Percentiles rank a stretch among this genome's conserved stretches.
These are phyloP conservation scores for Pythium dissotocum DNA, from an alignment of 352 stramenopile species.

Conservation along the genomic window DNA sequence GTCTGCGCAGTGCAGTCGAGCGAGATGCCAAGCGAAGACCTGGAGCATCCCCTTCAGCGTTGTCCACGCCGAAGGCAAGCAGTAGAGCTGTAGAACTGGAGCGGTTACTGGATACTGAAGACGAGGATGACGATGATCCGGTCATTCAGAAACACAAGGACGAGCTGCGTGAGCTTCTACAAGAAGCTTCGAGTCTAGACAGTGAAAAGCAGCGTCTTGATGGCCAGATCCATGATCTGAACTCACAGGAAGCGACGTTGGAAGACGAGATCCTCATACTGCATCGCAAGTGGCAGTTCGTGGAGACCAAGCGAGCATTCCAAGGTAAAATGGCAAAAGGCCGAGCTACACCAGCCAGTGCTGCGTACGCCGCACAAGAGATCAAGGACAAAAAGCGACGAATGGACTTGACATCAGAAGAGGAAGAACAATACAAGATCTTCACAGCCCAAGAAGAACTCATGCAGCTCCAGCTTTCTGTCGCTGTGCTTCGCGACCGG, in stretches of 20 bases:
- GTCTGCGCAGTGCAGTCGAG: conserved; percentile 22
- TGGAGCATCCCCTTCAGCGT: neutral
- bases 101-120: conserved; percentile 12
- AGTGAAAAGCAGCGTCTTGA: conserved; percentile 37
- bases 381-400: conserved; percentile 42
- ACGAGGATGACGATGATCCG: conserved; percentile 12
- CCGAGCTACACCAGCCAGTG: neutral
- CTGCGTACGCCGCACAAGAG: conserved; percentile 27
- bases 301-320: conserved; percentile 52
- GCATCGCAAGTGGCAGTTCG: conserved; percentile 43
- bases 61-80: neutral
- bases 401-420: conserved; percentile 48
- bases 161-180: conserved; percentile 43
- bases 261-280: conserved; percentile 37
- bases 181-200: conserved; percentile 37
- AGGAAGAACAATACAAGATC: conserved; percentile 59
- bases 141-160: conserved; percentile 27
- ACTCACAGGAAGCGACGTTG: conserved; percentile 33
- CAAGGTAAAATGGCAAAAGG: conserved; percentile 41
- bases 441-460: conserved; percentile 62
- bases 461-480: conserved; percentile 52
- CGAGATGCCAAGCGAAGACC: conserved; percentile 6
- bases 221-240: conserved; percentile 30
- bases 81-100: neutral
- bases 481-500: conserved; percentile 42